These are phyloP conservation scores for Hericium erinaceus DNA, from an alignment of 768 basidiomycete species.

Conservation along the genomic window DNA sequence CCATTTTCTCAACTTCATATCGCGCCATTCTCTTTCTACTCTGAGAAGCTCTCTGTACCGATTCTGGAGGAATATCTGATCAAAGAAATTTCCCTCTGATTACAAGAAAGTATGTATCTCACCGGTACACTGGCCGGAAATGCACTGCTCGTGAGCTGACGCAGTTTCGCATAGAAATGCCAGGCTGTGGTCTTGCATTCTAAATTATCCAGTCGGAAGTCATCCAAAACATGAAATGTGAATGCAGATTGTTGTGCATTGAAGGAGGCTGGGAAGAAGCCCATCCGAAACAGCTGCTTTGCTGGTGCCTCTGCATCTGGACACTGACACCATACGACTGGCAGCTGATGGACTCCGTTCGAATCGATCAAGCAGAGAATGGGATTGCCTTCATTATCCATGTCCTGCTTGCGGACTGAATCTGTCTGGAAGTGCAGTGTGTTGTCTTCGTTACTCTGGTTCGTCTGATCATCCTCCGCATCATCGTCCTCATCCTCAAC, in stretches of 20 bases:
- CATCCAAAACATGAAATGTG: not conserved
- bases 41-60: not conserved
- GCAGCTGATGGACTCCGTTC: not conserved
- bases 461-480: not conserved
- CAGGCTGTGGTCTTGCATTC: not conserved
- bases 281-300: not conserved
- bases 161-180: not conserved
- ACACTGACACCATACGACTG: not conserved
- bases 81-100: not conserved
- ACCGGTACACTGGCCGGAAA: not conserved
- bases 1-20: not conserved
- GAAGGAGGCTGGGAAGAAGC: constrained; percentile 1
- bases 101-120: not conserved
- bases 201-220: not conserved
- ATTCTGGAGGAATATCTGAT: not conserved
- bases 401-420: not conserved
- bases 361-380: not conserved
- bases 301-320: not conserved
- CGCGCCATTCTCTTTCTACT: not conserved
- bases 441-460: not conserved
- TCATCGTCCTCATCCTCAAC: not conserved
- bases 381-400: not conserved
- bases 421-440: not conserved
- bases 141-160: not conserved
- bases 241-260: not conserved